Base-by-base conservation (phyloP, 2,329 filamentous ascomycete genomes). In the Periconia sp. region DNA sequence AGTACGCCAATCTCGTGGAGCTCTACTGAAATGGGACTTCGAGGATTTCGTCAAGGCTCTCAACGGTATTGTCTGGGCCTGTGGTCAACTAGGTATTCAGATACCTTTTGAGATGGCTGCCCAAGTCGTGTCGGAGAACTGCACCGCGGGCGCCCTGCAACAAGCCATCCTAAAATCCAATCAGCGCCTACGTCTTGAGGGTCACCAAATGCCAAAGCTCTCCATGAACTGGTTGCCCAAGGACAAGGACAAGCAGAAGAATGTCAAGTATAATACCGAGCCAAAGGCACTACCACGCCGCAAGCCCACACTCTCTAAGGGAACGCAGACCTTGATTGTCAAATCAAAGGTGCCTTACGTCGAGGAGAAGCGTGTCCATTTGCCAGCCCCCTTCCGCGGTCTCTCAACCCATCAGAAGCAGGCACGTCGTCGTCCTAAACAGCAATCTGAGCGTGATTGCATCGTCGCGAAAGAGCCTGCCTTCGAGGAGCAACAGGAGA, bases 111-210 rank as follows among this genome's bases (percentile, higher is more conserved):
- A 54, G 4, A 52, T 59, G 40, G 63, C 59, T 21, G 62, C 65
- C 8, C 50, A 57, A 22, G 10, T 61, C 6, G 53, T 68, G 4
- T 46, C 52, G 12, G 34, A 47, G 15, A 48, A 32, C 12, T 61
- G 58, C 29, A 61, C 64, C 12, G 56, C 54, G 2, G 46, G 58
- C 21, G 64, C 63, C 11, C 37, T 69, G 15, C 63, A 69, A 36
- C 66, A 69, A 43, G 64, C 65, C 18, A 42, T 68, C 22, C 50
- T 68, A 31, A 68, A 69, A 50, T 41, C 65, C 8, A 54, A 57
- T 9, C 18, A 30, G 16, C 60, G 59, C 35, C 7, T 36, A 9
- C 40, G 33, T 23, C 16, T 33, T 6, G 23, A 33, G 4, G 40
- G 40, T 11, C 19, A 13, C 13, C 45, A 48, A 26, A 16, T 37